Conservation (phyloP, 495 filamentous ascomycete species). For the Xylaria intraflava region DNA sequence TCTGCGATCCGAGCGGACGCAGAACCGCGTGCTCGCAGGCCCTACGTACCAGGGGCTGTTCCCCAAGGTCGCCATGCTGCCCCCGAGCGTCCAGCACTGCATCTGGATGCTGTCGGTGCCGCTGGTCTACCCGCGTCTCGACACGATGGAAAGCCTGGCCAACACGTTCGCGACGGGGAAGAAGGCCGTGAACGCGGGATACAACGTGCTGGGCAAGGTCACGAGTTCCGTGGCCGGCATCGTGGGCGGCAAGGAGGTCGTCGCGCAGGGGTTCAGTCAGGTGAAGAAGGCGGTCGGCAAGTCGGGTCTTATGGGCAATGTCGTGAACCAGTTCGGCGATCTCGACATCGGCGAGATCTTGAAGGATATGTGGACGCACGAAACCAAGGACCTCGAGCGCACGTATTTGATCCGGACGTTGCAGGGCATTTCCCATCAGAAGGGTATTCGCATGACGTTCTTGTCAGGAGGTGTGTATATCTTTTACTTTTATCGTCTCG, state of each 20-base stretch:
- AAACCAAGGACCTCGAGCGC: conserved; percentile 92
- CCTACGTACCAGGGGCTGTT: conserved; percentile 97
- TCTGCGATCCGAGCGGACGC: conserved; percentile 83
- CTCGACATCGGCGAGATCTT: conserved; percentile 91
- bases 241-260: conserved; percentile 86
- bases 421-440: conserved; percentile 89
- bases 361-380: conserved; percentile 95
- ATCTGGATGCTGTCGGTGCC: conserved; percentile 92
- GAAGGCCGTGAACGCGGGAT: conserved; percentile 88
- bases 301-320: conserved; percentile 84
- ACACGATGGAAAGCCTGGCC: conserved; percentile 82
- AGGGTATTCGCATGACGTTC: conserved; percentile 93
- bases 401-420: conserved; percentile 95
- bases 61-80: conserved; percentile 89
- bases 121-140: conserved; percentile 82
- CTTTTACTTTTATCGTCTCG: not conserved
- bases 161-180: conserved; percentile 91
- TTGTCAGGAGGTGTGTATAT: conserved; percentile 63
- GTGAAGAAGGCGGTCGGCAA: conserved; percentile 97
- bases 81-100: conserved; percentile 88
- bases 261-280: conserved; percentile 82
- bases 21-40: conserved; percentile 86
- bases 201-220: conserved; percentile 90
- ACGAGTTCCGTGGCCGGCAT: conserved; percentile 90
- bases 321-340: conserved; percentile 95